These are phyloP conservation scores for Maudiozyma turicensis DNA, from an alignment of 805 yeast genomes.

Conservation along the genomic window DNA sequence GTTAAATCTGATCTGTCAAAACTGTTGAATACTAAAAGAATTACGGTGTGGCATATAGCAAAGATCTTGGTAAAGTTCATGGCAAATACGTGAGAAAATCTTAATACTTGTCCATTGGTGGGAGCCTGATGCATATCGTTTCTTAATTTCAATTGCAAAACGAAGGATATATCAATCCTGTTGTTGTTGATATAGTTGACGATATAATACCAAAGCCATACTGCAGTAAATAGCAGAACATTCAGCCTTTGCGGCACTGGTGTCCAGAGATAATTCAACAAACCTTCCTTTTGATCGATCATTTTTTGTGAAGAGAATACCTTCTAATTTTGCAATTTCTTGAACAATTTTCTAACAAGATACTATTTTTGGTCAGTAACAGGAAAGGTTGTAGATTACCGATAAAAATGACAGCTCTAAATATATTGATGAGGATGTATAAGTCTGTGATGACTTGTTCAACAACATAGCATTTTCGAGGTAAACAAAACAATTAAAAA, in stretches of 20 bases:
- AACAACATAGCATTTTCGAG: too few relatives aligned
- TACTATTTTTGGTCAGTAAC: too few relatives aligned
- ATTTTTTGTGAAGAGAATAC: background rate
- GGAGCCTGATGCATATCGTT: slow-evolving; percentile 14
- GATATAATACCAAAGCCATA: slow-evolving; percentile 45
- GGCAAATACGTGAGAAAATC: slow-evolving; percentile 20
- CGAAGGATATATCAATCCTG: slow-evolving; percentile 35
- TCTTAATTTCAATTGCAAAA: slow-evolving; percentile 16
- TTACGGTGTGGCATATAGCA: slow-evolving; percentile 16
- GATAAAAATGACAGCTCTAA: too few relatives aligned
- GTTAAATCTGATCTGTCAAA: background rate
- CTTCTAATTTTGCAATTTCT: background rate
- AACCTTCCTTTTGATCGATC: background rate
- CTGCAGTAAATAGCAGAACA: slow-evolving; percentile 39
- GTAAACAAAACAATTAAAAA: too few relatives aligned
- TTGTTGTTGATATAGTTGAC: slow-evolving; percentile 31
- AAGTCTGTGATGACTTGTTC: too few relatives aligned
- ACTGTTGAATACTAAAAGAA: slow-evolving; percentile 2
- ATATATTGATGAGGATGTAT: too few relatives aligned
- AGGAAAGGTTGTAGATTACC: too few relatives aligned
- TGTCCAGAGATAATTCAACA: background rate
- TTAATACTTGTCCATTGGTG: slow-evolving; percentile 35
- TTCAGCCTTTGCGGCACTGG: slow-evolving; percentile 48
- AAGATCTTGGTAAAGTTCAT: slow-evolving; percentile 13
- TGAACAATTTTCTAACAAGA: too few relatives aligned